These are phyloP conservation scores for Gracilaria domingensis DNA, from an alignment of 23 red algal species.

Conservation along the genomic window DNA sequence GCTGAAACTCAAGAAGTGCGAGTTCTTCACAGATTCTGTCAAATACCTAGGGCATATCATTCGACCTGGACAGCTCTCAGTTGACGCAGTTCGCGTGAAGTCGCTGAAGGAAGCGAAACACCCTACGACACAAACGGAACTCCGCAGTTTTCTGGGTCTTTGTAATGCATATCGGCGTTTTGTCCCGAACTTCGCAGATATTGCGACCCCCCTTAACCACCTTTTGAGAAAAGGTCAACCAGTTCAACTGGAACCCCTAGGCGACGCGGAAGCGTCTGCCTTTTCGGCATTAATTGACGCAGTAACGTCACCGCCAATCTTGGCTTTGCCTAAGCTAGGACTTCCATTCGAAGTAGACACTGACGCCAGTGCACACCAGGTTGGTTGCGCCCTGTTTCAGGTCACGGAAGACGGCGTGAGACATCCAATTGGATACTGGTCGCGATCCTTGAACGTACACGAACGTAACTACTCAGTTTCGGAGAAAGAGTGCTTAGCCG, in stretches of 20 bases:
- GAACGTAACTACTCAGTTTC: slow-evolving; percentile 28
- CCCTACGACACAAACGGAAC: slow-evolving; percentile 20
- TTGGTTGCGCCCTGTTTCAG: slow-evolving; percentile 40
- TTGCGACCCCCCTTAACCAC: slow-evolving; percentile 1
- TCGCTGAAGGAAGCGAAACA: background rate
- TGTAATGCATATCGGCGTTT: slow-evolving; percentile 5
- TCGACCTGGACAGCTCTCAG: background rate
- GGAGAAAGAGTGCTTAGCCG: slow-evolving; percentile 39
- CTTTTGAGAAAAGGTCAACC: background rate
- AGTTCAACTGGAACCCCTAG: background rate
- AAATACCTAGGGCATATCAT: slow-evolving; percentile 7
- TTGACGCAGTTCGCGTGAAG: background rate
- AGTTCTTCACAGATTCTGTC: background rate
- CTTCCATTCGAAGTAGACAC: slow-evolving; percentile 36
- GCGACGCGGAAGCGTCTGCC: background rate
- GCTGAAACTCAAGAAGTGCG: background rate
- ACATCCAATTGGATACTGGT: slow-evolving; percentile 51
- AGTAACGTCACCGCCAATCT: background rate
- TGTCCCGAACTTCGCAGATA: slow-evolving; percentile 5
- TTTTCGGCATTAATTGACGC: background rate
- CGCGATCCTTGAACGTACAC: background rate
- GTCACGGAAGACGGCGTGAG: slow-evolving; percentile 13
- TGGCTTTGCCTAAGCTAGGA: slow-evolving; percentile 12
- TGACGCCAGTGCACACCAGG: slow-evolving; percentile 22
- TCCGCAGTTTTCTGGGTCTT: background rate